Evolutionary conservation across 2,329 filamentous ascomycete species (phyloP), one percentile per base, ranked within the genome.

Genomic region (Colletotrichum acutatum): DNA sequence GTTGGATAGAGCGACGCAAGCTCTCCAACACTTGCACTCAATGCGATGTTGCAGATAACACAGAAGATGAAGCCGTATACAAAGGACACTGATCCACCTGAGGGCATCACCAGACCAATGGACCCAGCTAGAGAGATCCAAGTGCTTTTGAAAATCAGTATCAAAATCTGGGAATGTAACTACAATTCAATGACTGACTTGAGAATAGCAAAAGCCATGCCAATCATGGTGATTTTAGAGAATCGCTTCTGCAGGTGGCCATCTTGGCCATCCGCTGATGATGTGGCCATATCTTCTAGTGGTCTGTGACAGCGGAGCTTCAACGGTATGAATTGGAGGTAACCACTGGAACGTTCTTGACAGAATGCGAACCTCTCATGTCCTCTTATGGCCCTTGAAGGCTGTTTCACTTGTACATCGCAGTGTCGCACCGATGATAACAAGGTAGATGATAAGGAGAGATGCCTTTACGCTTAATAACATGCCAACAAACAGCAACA

Each of bases 11-110:
- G 82, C 2, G 83, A 82, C 0, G 82, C 80, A 3, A 86, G 75
- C 69, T 86, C 85, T 1, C 83, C 85, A 5, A 86, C 76, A 30
- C 83, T 85, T 0, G 83, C 81, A 0, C 81, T 82, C 1, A 86
- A 78, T 7, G 81, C 81, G 9, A 86, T 79, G 71, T 84, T 86
- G 76, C 84, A 86, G 5, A 85, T 37, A 9, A 85, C 83, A 71
- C 83, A 85, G 75, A 86, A 84, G 61, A 86, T 78, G 72, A 86
- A 86, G 3, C 84, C 84, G 72, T 86, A 86, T 0, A 86, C 62
- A 54, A 86, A 82, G 0, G 83, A 79, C 2, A 84, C 82, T 1
- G 84, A 82, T 16, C 84, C 82, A 3, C 84, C 84, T 0, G 83
- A 85, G 0, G 83, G 83, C 2, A 85, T 75, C 2, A 84, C 82